phyloP scores from a whole-genome alignment of 2,329 filamentous ascomycete species.

The Cladophialophora yegresii region DNA sequence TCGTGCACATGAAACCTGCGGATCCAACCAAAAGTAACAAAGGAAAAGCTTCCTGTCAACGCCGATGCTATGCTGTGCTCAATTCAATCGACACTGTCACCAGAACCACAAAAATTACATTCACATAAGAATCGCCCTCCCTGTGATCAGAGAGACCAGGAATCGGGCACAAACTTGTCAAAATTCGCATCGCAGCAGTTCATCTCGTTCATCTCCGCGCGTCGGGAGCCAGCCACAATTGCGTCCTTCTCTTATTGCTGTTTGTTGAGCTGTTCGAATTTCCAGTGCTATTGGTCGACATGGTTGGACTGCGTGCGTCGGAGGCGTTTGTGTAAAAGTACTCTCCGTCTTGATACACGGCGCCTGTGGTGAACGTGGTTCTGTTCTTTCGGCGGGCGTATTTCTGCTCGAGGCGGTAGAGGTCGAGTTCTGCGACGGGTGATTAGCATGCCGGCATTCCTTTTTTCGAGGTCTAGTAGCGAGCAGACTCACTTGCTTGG shows the following conservation, averaged over 20 bases:
- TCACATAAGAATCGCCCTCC: slow-evolving; percentile 1
- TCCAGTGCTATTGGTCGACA: slow-evolving; percentile 30
- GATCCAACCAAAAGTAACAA: background rate
- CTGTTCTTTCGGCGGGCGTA: slow-evolving; percentile 91
- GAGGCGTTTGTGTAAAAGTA: slow-evolving; percentile 68
- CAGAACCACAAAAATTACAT: background rate
- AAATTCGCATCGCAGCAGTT: background rate
- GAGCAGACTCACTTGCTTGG: slow-evolving; percentile 50
- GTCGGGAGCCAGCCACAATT: slow-evolving; percentile 25
- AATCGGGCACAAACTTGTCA: background rate
- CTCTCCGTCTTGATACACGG: slow-evolving; percentile 91
- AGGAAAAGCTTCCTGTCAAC: background rate
- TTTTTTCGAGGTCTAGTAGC: background rate
- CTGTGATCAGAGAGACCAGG: background rate
- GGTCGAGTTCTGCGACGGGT: slow-evolving; percentile 66
- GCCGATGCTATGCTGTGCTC: slow-evolving; percentile 2
- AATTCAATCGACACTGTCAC: background rate
- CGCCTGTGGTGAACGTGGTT: slow-evolving; percentile 84
- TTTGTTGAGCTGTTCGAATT: slow-evolving; percentile 18
- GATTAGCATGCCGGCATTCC: background rate
- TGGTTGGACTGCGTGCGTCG: slow-evolving; percentile 24
- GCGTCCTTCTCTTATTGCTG: slow-evolving; percentile 22
- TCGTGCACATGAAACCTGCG: background rate
- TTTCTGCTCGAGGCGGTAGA: slow-evolving; percentile 91
- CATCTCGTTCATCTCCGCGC: slow-evolving; percentile 22